These are phyloP conservation scores for Leccinum subgranulosum DNA, from an alignment of 768 basidiomycete species.

Conservation along the genomic window DNA sequence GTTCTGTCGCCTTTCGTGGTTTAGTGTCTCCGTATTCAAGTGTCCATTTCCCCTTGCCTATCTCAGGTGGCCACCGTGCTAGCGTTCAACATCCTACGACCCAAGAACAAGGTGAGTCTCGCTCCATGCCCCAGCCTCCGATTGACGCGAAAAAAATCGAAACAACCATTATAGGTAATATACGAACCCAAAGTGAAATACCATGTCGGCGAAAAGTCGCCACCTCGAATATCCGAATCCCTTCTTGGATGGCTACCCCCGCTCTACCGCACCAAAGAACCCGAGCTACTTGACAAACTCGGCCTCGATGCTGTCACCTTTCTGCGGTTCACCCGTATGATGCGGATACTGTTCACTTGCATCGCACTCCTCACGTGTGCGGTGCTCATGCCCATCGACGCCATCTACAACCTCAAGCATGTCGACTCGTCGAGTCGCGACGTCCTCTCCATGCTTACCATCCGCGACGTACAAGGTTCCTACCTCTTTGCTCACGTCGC, in stretches of 20 bases:
- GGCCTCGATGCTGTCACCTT: constrained; percentile 94
- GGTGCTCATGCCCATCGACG: constrained; percentile 83
- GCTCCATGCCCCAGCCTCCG: neutral
- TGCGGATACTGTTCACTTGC: constrained; percentile 66
- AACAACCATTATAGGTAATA: constrained; percentile 51
- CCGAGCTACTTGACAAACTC: constrained; percentile 83
- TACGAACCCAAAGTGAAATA: constrained; percentile 96
- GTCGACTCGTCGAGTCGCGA: constrained; percentile 51
- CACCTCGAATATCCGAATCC: constrained; percentile 78
- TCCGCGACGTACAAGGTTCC: constrained; percentile 72
- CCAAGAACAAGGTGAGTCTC: constrained; percentile 72
- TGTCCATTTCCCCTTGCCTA: neutral
- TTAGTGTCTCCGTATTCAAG: no score
- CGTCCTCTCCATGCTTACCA: constrained; percentile 76
- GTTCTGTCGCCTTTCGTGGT: constrained; percentile 28
- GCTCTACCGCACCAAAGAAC: constrained; percentile 77
- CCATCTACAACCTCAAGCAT: constrained; percentile 74
- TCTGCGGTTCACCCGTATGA: constrained; percentile 86
- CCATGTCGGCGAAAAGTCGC: constrained; percentile 71
- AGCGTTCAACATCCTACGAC: constrained; percentile 82
- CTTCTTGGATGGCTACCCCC: constrained; percentile 90
- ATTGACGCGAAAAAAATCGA: neutral
- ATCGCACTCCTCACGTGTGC: constrained; percentile 64
- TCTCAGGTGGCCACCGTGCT: constrained; percentile 61
- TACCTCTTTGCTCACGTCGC: constrained; percentile 83